Conservation (phyloP, 345 rosid genomes). For the Hypericum perforatum region DNA sequence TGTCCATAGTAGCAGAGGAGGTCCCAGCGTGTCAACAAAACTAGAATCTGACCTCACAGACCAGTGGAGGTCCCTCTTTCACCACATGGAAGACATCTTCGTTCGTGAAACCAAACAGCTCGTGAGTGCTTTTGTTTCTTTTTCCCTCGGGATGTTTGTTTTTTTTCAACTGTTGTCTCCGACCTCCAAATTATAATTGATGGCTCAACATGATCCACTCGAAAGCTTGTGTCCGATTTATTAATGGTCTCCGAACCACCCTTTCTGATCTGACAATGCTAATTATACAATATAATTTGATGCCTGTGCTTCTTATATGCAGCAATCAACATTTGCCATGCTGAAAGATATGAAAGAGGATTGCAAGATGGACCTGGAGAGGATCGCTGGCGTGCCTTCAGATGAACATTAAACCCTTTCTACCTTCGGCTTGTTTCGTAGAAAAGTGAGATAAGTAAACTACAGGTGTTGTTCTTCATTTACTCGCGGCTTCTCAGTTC, state of each 20-base stretch:
- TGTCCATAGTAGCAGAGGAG: constrained; percentile 20
- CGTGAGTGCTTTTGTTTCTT: constrained; percentile 37
- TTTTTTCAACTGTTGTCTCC: too few relatives aligned
- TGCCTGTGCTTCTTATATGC: constrained; percentile 19
- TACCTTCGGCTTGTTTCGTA: too few relatives aligned
- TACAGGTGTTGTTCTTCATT: too few relatives aligned
- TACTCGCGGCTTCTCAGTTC: too few relatives aligned
- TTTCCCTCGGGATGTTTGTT: not conserved
- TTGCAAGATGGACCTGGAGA: constrained; percentile 65
- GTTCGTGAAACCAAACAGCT: constrained; percentile 55
- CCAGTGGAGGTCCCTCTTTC: constrained; percentile 85
- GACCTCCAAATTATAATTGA: too few relatives aligned
- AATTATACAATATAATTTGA: not conserved
- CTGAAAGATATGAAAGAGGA: constrained; percentile 61
- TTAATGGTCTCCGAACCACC: not conserved
- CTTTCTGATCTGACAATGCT: not conserved
- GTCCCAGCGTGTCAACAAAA: constrained; percentile 29
- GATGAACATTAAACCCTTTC: constrained; percentile 22
- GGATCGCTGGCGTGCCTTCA: constrained; percentile 33
- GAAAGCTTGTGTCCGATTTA: too few relatives aligned
- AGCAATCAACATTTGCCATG: constrained; percentile 44
- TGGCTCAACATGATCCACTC: too few relatives aligned
- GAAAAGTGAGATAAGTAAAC: too few relatives aligned
- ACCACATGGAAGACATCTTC: constrained; percentile 61
- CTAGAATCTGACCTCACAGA: constrained; percentile 45